Evolutionary conservation across 257 asterid genomes (phyloP).

Genomic region (Prunella vulgaris): DNA sequence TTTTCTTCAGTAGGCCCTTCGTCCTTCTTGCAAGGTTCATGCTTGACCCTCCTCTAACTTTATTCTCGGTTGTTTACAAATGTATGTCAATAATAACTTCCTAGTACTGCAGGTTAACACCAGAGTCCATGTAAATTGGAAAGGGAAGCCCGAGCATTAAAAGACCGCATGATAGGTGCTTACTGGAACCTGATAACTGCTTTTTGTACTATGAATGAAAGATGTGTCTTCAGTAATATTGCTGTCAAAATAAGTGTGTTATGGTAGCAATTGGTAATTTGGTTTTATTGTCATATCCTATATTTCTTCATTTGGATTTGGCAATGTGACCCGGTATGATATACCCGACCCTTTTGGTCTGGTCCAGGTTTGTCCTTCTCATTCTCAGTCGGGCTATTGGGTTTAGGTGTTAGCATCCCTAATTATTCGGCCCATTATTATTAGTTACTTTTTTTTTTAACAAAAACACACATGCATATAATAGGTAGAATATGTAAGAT

Average conservation of each 20-base stretch:
- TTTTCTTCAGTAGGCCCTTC: constrained; percentile 84
- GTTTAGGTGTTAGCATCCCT: too few species aligned
- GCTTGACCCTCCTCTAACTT: not conserved
- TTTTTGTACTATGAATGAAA: constrained; percentile 13
- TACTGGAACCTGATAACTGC: constrained; percentile 8
- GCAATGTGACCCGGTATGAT: not conserved
- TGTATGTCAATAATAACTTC: not conserved
- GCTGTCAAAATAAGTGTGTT: not conserved
- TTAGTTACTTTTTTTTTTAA: too few species aligned
- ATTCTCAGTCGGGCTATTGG: too few species aligned
- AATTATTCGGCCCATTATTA: too few species aligned
- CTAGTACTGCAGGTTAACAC: constrained; percentile 28
- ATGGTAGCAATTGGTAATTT: not conserved
- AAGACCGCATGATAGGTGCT: constrained; percentile 17
- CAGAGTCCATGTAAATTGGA: constrained; percentile 24
- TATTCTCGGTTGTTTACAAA: not conserved
- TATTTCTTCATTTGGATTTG: not conserved
- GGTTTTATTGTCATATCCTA: not conserved
- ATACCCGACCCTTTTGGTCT: not conserved
- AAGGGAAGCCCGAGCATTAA: not conserved
- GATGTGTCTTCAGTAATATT: not conserved
- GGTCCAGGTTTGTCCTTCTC: not conserved
- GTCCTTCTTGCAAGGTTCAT: constrained; percentile 55
- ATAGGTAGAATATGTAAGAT: too few species aligned
- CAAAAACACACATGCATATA: too few species aligned